Base-by-base conservation (phyloP, 148 eudicot species). In the Silene latifolia region DNA sequence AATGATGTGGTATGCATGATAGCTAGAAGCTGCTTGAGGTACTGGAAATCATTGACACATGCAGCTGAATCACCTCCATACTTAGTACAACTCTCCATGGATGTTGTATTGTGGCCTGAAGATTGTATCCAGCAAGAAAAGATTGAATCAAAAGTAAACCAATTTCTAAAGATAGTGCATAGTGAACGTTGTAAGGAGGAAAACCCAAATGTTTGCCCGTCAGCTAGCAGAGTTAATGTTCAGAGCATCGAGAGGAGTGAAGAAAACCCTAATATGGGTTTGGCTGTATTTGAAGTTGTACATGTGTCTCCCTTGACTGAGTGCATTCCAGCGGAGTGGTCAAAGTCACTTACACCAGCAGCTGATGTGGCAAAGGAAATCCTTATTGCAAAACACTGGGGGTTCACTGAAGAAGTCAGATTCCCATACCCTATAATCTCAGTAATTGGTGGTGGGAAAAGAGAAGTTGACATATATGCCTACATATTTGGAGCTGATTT, bases 31-130 rank as follows among this genome's bases (percentile, higher is more conserved):
- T 87, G 89, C 58, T 75, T 74, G 75, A 80, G 88, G 75, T 95
- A 92, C 77, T 88, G 97, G 93, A 92, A 89, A 78, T 87, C 97
- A 44, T 86, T 94, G 71, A 92, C 92, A 23, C 88, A 86, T 66
- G 98, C 90, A 74, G 97, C 97, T 23, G 98, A 94, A 80, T 90
- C 98, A 79, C 97, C 98, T 75, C 98, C 98, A 13, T 92, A 87
- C 80, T 91, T 94, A 73, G 88, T 94, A 67, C 97, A 91, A 85
- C 63, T 92, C 84, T 94, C 98, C 71, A 81, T 92, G 88, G 96
- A 94, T 89, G 91, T 90, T 61, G 84, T 85, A 71, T 60, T 74
- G 64, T 94, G 98, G 98, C 98, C 98, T 24, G 93, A 91, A 79
- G 96, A 94, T 81, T 97, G 98, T 42, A 86, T 94, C 74, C 98